A percentile compares a stretch with the other conserved stretches of the same genome.
Conservation (phyloP, 2,329 filamentous ascomycete species). For the Dothiorella sarmentorum region DNA sequence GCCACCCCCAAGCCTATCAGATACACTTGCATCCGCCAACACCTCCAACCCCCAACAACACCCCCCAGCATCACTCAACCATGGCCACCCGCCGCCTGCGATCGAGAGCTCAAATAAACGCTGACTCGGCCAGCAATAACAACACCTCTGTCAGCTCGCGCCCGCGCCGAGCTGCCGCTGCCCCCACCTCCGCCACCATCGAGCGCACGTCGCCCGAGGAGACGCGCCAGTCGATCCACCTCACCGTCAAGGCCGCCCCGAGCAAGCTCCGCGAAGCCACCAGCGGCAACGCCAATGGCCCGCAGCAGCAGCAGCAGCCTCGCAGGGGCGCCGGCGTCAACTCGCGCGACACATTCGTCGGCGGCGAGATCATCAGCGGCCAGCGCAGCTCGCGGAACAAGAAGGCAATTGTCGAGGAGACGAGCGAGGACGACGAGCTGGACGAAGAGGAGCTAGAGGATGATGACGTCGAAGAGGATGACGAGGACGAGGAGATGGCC, state of each 20-base stretch:
- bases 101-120: conserved; percentile 29
- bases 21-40: conserved; percentile 9
- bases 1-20: conserved; percentile 16
- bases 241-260: conserved; percentile 50
- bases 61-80: too few species aligned
- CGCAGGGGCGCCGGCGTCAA: conserved; percentile 29
- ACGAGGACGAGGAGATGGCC: conserved; percentile 36
- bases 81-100: conserved; percentile 36
- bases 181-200: conserved; percentile 30
- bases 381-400: conserved; percentile 38
- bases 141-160: conserved; percentile 36
- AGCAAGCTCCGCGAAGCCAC: conserved; percentile 49
- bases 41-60: not conserved
- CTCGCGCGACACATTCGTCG: conserved; percentile 25
- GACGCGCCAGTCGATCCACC: conserved; percentile 44
- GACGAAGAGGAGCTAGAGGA: conserved; percentile 38
- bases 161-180: conserved; percentile 34
- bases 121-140: conserved; percentile 32
- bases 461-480: conserved; percentile 37
- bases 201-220: conserved; percentile 38
- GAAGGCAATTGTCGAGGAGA: conserved; percentile 38
- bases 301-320: too few species aligned
- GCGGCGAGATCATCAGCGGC: conserved; percentile 31
- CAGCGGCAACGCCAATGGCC: conserved; percentile 31
- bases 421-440: conserved; percentile 42